Conservation (phyloP, 1,284 basidiomycete genomes). For the Apiotrichum montevideense region DNA sequence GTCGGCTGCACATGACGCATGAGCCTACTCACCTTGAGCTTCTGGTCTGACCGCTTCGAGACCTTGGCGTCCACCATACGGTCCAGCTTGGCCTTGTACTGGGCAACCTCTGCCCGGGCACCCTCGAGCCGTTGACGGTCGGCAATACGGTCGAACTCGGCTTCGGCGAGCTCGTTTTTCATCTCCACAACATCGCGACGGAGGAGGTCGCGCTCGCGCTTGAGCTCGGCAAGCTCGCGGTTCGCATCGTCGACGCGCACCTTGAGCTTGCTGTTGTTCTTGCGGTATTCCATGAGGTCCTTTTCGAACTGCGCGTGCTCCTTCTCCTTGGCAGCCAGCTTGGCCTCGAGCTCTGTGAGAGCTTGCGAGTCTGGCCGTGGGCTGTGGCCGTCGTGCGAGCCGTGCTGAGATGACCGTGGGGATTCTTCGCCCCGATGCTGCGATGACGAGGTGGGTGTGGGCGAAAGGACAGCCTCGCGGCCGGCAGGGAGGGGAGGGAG, state of each 20-base stretch:
- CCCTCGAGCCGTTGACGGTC: constrained; percentile 34
- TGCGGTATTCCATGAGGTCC: constrained; percentile 22
- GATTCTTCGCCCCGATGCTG: constrained; percentile 13
- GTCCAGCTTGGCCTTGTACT: constrained; percentile 35
- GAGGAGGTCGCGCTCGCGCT: constrained; percentile 30
- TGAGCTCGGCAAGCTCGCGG: constrained; percentile 23
- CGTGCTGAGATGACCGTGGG: constrained; percentile 7
- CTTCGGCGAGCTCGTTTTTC: constrained; percentile 24
- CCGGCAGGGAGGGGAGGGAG: constrained; percentile 35
- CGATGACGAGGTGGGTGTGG: constrained; percentile 12
- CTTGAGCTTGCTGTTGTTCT: constrained; percentile 34
- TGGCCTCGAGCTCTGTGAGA: constrained; percentile 10
- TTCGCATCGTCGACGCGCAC: constrained; percentile 28
- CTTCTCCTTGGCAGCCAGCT: constrained; percentile 13
- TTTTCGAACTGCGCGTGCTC: constrained; percentile 20
- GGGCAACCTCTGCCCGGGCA: constrained; percentile 33
- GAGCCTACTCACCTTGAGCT: constrained; percentile 36
- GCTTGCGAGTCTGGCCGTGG: constrained; percentile 11
- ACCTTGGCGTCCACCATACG: constrained; percentile 39
- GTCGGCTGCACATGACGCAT: not conserved
- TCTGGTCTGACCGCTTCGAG: constrained; percentile 30
- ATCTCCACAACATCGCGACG: constrained; percentile 21
- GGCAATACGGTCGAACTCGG: constrained; percentile 29
- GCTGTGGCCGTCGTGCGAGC: constrained; percentile 14
- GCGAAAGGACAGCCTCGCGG: constrained; percentile 17